Percentiles rank a stretch among this genome's conserved stretches.
phyloP scores from a whole-genome alignment of 192 early-diverging fungal species.

The Umbelopsis ramanniana region DNA sequence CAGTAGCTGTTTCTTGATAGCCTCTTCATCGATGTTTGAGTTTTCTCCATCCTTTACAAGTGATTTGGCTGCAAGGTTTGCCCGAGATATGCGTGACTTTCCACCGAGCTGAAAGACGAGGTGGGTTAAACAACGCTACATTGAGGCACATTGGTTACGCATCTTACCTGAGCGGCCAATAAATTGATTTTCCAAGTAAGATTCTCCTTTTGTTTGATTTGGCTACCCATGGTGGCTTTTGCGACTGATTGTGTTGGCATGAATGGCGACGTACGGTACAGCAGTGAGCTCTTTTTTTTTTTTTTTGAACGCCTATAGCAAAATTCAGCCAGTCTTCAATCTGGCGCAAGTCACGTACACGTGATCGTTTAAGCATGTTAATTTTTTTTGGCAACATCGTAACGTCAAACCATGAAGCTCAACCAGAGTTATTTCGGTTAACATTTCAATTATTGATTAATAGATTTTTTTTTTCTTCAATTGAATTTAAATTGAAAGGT shows the following conservation, averaged over 20 bases:
- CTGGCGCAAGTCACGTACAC: too few relatives aligned
- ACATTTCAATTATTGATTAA: too few relatives aligned
- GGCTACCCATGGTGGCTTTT: neutral
- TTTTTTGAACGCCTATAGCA: too few relatives aligned
- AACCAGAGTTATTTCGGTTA: too few relatives aligned
- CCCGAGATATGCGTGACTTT: conserved; percentile 19
- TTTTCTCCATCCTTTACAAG: conserved; percentile 12
- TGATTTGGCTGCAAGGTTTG: conserved; percentile 24
- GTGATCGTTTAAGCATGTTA: neutral
- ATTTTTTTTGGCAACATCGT: too few relatives aligned
- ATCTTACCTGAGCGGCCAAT: conserved; percentile 41
- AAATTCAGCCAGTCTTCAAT: too few relatives aligned
- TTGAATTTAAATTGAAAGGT: too few relatives aligned
- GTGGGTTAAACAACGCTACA: neutral
- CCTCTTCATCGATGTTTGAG: conserved; percentile 13
- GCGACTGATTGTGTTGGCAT: neutral
- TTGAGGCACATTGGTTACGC: neutral
- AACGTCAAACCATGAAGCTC: too few relatives aligned
- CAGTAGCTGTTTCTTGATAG: conserved; percentile 15
- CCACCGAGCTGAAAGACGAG: conserved; percentile 2
- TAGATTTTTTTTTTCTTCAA: too few relatives aligned
- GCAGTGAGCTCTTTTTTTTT: too few relatives aligned
- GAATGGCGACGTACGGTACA: neutral
- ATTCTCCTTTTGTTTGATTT: conserved; percentile 35
- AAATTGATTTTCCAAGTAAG: conserved; percentile 47